Conservation (phyloP, 371 early-diverging fungal species). For the Blakeslea trispora region DNA sequence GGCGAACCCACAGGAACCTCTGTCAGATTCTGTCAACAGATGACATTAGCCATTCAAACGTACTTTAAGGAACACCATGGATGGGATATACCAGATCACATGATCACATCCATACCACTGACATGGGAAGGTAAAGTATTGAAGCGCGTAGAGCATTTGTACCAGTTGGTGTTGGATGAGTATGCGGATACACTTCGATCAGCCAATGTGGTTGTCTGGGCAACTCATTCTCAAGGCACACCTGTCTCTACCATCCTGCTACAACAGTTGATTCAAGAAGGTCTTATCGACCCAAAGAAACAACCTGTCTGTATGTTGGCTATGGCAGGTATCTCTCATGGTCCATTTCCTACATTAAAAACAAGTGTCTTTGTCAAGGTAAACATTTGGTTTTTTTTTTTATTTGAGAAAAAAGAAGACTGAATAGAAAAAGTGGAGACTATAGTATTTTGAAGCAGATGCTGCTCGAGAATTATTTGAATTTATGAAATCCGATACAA, state of each 20-base stretch:
- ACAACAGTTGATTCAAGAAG: constrained; percentile 65
- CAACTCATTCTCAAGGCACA: constrained; percentile 91
- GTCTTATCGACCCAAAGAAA: constrained; percentile 57
- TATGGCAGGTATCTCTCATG: constrained; percentile 92
- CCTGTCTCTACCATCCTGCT: constrained; percentile 83
- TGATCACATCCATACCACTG: constrained; percentile 79
- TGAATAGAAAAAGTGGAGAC: not conserved
- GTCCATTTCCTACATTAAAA: constrained; percentile 83
- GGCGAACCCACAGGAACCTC: constrained; percentile 96
- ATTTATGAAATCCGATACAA: constrained; percentile 77
- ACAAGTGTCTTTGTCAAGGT: constrained; percentile 75
- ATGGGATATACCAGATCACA: constrained; percentile 50
- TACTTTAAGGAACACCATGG: constrained; percentile 60
- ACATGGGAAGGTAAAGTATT: constrained; percentile 88
- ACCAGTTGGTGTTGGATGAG: constrained; percentile 51
- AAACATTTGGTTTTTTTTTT: constrained; percentile 3
- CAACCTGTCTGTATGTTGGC: constrained; percentile 80
- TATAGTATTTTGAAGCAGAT: constrained; percentile 83
- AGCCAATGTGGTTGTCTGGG: constrained; percentile 84
- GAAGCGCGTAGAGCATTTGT: constrained; percentile 77
- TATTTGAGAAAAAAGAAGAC: constrained; percentile 4
- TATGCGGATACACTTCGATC: constrained; percentile 50
- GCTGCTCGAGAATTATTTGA: constrained; percentile 92
- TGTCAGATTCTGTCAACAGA: constrained; percentile 81
- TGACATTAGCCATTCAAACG: constrained; percentile 64